Conservation (phyloP, 1,284 basidiomycete species). For the Sanguinoderma infundibulare region DNA sequence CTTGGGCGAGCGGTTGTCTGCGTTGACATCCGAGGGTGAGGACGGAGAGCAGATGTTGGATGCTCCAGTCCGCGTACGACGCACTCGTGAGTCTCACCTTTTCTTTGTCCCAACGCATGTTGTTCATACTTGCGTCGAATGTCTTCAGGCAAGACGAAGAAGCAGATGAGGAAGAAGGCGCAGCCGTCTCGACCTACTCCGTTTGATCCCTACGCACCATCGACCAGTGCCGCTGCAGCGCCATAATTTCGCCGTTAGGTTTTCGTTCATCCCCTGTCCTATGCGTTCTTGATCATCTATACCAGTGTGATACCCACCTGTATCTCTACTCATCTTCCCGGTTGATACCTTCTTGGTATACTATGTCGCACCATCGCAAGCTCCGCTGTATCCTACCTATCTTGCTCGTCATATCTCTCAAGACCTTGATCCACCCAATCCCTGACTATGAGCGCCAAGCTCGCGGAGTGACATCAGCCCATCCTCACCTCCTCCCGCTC, state of each 20-base stretch:
- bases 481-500: constrained; percentile 20
- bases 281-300: neutral
- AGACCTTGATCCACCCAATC: neutral
- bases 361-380: neutral
- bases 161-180: constrained; percentile 8
- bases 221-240: constrained; percentile 16
- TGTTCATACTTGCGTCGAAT: neutral
- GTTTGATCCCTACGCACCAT: constrained; percentile 23
- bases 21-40: constrained; percentile 12
- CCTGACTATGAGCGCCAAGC: neutral
- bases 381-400: neutral
- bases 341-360: neutral
- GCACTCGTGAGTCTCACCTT: constrained; percentile 13
- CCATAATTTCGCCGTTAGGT: neutral
- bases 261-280: neutral
- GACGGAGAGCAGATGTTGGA: neutral
- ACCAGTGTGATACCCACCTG: neutral
- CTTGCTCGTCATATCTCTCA: neutral
- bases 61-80: constrained; percentile 9
- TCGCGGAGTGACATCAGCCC: constrained; percentile 15
- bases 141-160: constrained; percentile 14
- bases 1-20: constrained; percentile 6
- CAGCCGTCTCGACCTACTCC: neutral
- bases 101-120: neutral
- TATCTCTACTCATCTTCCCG: neutral